Evolutionary conservation across 768 basidiomycete species (phyloP), one percentile per base, ranked within the genome.

Genomic region (Suillus subluteus): DNA sequence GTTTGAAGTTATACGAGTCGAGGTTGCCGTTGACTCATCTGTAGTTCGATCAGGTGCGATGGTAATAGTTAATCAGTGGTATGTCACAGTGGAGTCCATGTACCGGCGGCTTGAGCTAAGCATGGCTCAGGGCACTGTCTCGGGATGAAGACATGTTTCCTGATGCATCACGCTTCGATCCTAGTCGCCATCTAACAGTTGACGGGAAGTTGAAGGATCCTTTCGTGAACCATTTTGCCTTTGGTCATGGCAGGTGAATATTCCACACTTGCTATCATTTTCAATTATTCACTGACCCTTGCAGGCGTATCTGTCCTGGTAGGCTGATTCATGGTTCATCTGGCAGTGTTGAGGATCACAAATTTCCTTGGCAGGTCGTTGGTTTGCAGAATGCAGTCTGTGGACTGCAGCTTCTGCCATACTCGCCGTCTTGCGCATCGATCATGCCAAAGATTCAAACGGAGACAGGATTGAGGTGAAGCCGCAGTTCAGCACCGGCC

Each of bases 1-100:
- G 85, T 63, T 76, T 84, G 0, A 81, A 40, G 30, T 40, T 5
- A 2, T 32, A 61, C 30, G 15, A 5, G 7, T 62, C 16, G 18
- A 37, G 18, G 7, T 62, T n/a, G 13, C 35, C 40, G 3, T 46
- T 18, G n/a, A 62, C 30, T 62, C 6, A 43, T 41, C 44, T 15
- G 0, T 6, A 21, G 18, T 43, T 35, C 30, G 3, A 26, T 21
- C 26, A 62, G 62, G 62, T n/a, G 18, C 32, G 23, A 13, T 8
- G 1, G 21, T 63, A 16, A 50, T 37, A 9, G 44, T 48, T 23
- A 63, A 63, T 23, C 26, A 37, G n/a, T 63, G 62, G 62, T 63
- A 46, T 35, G 62, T 8, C n/a, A 11, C 4, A 21, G 21, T 23
- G n/a, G 1, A 21, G 30, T 35, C 11, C 21, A n/a, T 37, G 6